These are phyloP conservation scores for Juncus effusus DNA, from an alignment of 176 grass and related monocot species.

Conservation along the genomic window DNA sequence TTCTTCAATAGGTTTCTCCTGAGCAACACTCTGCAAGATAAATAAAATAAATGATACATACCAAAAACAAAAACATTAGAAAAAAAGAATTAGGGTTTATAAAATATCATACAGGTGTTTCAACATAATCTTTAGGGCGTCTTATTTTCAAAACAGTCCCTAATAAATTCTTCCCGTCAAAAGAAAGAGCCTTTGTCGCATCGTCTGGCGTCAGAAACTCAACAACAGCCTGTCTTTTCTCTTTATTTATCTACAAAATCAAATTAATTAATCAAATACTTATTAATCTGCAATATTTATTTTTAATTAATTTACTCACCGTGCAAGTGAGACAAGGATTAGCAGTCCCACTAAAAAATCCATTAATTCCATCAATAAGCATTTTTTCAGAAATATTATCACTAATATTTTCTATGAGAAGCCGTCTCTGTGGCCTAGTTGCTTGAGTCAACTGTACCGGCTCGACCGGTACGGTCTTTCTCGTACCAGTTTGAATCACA, in stretches of 20 bases:
- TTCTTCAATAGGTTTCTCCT: slow-evolving; percentile 57
- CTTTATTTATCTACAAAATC: slow-evolving; percentile 82
- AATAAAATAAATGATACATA: slow-evolving; percentile 5
- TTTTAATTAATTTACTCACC: slow-evolving; percentile 39
- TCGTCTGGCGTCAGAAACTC: slow-evolving; percentile 98
- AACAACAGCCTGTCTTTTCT: slow-evolving; percentile 76
- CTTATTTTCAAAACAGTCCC: slow-evolving; percentile 79
- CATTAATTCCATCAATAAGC: slow-evolving; percentile 73
- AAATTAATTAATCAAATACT: slow-evolving; percentile 16
- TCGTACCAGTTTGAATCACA: slow-evolving; percentile 29
- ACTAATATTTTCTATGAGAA: slow-evolving; percentile 81
- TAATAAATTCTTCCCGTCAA: slow-evolving; percentile 63
- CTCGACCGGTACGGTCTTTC: slow-evolving; percentile 50
- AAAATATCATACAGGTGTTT: slow-evolving; percentile 69
- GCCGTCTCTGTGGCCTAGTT: slow-evolving; percentile 66
- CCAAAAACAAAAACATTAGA: neutral
- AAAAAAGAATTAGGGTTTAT: slow-evolving; percentile 11
- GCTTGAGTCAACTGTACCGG: slow-evolving; percentile 88
- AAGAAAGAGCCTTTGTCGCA: slow-evolving; percentile 88
- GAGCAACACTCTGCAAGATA: slow-evolving; percentile 56
- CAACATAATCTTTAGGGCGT: slow-evolving; percentile 88
- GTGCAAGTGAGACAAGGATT: slow-evolving; percentile 84
- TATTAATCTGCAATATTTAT: neutral
- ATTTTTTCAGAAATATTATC: slow-evolving; percentile 59
- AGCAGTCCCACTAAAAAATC: slow-evolving; percentile 54